Evolutionary conservation across 2,329 filamentous ascomycete species (phyloP), one percentile per base, ranked within the genome.

Genomic region (Aspergillus chevalieri): DNA sequence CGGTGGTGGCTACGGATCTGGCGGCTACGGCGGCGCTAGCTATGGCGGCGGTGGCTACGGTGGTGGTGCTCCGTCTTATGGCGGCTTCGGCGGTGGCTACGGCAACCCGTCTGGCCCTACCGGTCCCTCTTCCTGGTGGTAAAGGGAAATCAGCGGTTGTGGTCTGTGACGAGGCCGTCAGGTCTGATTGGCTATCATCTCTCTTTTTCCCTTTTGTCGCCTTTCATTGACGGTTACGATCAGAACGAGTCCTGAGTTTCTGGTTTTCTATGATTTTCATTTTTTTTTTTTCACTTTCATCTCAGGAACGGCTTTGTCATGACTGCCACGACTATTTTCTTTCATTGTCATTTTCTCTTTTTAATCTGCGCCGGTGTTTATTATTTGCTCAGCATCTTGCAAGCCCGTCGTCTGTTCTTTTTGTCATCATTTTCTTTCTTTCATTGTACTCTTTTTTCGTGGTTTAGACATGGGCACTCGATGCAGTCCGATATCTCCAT

Each of bases 61-160:
- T 22, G 17, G 17, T 22, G 26, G 26, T 30, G 10, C 26, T 30
- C 36, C 36, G n/a, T 17, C 36, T 19, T 44, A 44, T 26, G 42
- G 42, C 26, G 42, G 41, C 15, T 19, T 8, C 15, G 41, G 73
- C 57, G 68, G 69, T 47, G 52, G 68, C 54, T 75, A 75, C 55
- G 73, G 73, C 53, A 75, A 75, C 67, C 74, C 74, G 43, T 74
- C 72, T 34, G 74, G 74, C 59, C 66, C 74, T 55, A 74, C 69
- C 45, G 74, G 74, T 47, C 74, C 74, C 57, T 76, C 73, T 46
- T 77, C 74, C 49, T 77, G 74, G 74, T 77, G 74, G 74, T 77
- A 76, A 70, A 22, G 19, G 5, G 19, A 12, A 30, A 70, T 63
- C 52, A 56, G 47, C 50, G 46, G 58, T 65, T 62, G 63, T 68